phyloP scores from a whole-genome alignment of 2,329 filamentous ascomycete genomes.

The Colletotrichum acutatum region DNA sequence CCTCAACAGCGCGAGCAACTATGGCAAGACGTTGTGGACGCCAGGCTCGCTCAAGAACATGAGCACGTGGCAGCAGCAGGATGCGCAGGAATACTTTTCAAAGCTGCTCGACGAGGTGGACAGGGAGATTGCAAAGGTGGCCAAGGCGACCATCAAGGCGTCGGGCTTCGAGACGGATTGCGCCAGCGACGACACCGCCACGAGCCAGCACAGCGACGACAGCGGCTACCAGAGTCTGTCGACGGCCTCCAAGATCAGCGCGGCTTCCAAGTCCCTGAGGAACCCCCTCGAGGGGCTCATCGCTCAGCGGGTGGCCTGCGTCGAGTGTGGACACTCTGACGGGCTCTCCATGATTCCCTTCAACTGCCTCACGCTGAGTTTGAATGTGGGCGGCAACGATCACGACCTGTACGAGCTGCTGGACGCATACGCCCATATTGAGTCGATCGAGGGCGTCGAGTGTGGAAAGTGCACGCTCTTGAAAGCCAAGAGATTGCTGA shows the following conservation, averaged over 20 bases:
- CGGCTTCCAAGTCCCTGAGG: conserved; percentile 51
- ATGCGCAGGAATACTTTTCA: conserved; percentile 97
- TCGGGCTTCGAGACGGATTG: conserved; percentile 54
- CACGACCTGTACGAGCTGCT: conserved; percentile 84
- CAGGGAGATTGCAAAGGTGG: conserved; percentile 73
- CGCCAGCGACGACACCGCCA: conserved; percentile 53
- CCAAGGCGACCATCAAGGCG: conserved; percentile 42
- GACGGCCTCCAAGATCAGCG: conserved; percentile 46
- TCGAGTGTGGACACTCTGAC: conserved; percentile 85
- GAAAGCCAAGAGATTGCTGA: conserved; percentile 60
- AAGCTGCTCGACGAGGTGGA: conserved; percentile 89
- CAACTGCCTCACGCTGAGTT: conserved; percentile 89
- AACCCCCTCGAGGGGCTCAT: conserved; percentile 90
- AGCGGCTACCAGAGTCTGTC: conserved; percentile 65
- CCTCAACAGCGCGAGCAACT: conserved; percentile 76
- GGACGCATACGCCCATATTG: conserved; percentile 85
- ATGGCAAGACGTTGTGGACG: conserved; percentile 84
- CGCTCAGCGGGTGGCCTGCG: conserved; percentile 90
- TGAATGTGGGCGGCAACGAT: conserved; percentile 69
- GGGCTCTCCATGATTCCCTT: conserved; percentile 92
- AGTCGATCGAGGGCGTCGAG: conserved; percentile 88
- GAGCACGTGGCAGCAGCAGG: conserved; percentile 95
- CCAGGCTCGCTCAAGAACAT: conserved; percentile 86
- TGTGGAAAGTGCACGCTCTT: conserved; percentile 91
- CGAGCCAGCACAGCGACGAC: conserved; percentile 65